Evolutionary conservation across 495 filamentous ascomycete species (phyloP), one percentile per base, ranked within the genome.

Genomic region (Podospora comata): DNA sequence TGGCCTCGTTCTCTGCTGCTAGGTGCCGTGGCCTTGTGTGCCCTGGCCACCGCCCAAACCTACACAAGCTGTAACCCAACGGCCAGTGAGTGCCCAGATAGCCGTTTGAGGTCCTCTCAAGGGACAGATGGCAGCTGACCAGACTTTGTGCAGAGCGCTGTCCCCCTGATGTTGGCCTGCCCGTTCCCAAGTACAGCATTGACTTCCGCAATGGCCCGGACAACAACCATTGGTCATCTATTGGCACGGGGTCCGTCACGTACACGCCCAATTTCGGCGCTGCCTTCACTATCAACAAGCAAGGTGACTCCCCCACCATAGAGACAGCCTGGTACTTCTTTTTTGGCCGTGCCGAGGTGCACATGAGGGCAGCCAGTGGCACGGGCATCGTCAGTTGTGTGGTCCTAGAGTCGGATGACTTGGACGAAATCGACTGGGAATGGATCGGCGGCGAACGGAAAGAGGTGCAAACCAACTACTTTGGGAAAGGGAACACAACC

Each of bases 361-460:
- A 81, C 67, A 76, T 91, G 59, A 84, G 88, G 76, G 88, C 89
- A 66, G 85, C 90, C 54, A 79, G 83, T 2, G 91, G 91, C 16
- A 69, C 69, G 9, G 91, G 91, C 67, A 83, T 96, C 57, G 86
- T 97, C 63, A 94, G 90, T 77, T 90, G 87, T 70, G 84, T 92
- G 63, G 91, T 97, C 59, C 78, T 97, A 70, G 87, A 93, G 77
- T 96, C 92, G 4, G 94, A 94, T 74, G 89, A 92, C 72, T 85
- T 94, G 27, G 94, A 97, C 78, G 94, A 97, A 80, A 91, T 97
- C 69, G 94, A 97, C 78, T 95, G 91, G 89, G 90, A 92, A 73
- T 91, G 87, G 87, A 76, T 91, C 44, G 89, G 89, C 39, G 82
- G 85, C 55, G 82, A 87, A 69, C 82, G 81, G 64, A 80, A 78